Evolutionary conservation across 2,329 filamentous ascomycete species (phyloP).

Genomic region (Chaetoscypha palmicola): DNA sequence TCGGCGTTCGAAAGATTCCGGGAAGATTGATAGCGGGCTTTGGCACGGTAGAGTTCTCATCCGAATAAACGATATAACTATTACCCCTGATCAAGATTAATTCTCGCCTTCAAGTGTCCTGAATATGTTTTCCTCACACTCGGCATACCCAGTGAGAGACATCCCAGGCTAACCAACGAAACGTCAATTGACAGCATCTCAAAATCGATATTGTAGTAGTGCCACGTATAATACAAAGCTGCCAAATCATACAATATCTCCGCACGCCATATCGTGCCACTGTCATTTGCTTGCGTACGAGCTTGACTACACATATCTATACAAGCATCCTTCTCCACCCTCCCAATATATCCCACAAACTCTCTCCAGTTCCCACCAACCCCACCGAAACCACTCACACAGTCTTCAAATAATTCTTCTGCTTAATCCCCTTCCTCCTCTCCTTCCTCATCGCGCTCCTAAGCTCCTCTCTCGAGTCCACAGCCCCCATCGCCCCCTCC

Average conservation of each 20-base stretch:
- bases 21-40: not conserved
- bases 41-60: no score
- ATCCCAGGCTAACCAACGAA: not conserved
- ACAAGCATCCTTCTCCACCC: not conserved
- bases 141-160: no score
- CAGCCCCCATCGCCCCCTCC: constrained; percentile 39
- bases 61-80: no score
- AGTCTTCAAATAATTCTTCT: constrained; percentile 76
- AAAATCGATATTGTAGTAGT: not conserved
- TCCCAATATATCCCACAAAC: not conserved
- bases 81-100: no score
- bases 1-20: no score
- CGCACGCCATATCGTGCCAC: not conserved
- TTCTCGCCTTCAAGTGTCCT: no score
- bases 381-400: constrained; percentile 52
- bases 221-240: not conserved
- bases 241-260: not conserved
- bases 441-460: constrained; percentile 67
- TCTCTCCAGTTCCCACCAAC: no score
- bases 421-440: constrained; percentile 71
- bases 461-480: constrained; percentile 51
- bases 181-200: not conserved
- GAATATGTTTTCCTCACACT: no score
- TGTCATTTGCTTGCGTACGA: not conserved
- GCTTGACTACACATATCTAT: no score